A percentile compares a stretch with the other conserved stretches of the same genome.
These are phyloP conservation scores for Escovopsis sp. DNA, from an alignment of 2,329 filamentous ascomycete genomes.

Conservation along the genomic window DNA sequence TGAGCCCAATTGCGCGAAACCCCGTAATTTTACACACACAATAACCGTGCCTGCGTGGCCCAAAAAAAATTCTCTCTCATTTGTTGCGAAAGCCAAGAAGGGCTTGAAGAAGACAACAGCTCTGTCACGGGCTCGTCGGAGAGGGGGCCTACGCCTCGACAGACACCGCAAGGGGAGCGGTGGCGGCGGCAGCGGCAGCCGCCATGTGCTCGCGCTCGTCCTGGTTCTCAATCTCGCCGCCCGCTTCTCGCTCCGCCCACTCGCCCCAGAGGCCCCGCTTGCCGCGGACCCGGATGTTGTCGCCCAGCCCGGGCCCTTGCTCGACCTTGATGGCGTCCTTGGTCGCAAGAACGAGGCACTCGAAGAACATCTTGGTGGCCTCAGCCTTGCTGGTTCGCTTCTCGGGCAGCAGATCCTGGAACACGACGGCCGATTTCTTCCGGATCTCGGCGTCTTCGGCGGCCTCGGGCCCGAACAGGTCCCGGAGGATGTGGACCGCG, in stretches of 20 bases:
- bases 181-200: constrained; percentile 9
- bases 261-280: constrained; percentile 95
- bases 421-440: constrained; percentile 63
- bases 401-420: constrained; percentile 85
- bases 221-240: constrained; percentile 43
- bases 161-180: constrained; percentile 19
- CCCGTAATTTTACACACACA: constrained; percentile 6
- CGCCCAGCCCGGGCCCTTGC: constrained; percentile 63
- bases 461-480: constrained; percentile 65
- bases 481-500: constrained; percentile 84
- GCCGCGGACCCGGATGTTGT: constrained; percentile 66
- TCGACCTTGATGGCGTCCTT: constrained; percentile 98
- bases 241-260: constrained; percentile 73
- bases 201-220: constrained; percentile 23
- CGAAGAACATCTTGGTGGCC: constrained; percentile 99
- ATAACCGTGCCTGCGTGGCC: too few relatives aligned
- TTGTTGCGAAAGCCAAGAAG: too few relatives aligned
- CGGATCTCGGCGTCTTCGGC: constrained; percentile 56
- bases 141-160: constrained; percentile 20
- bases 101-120: too few relatives aligned
- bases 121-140: too few relatives aligned
- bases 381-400: constrained; percentile 68
- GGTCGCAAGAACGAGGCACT: constrained; percentile 85
- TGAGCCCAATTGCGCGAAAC: constrained; percentile 10
- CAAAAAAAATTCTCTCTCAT: too few relatives aligned